Base-by-base conservation (phyloP, 306 rosid genomes). In the Fragaria ananassa region DNA sequence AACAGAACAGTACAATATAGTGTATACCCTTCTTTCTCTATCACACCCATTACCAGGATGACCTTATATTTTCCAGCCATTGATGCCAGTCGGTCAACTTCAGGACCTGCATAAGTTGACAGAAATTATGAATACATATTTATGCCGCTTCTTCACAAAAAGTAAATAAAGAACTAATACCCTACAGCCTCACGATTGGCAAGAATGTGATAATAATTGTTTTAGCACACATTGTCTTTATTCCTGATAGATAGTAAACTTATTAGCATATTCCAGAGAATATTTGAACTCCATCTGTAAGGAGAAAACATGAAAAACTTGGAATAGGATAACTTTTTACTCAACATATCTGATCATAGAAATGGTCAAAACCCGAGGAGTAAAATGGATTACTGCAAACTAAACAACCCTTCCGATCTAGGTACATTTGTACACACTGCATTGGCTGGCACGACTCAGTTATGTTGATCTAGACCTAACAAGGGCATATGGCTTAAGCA, bases 1-100 rank as follows among this genome's bases (percentile, higher is more conserved):
- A 91, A 94, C 54, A 94, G 86, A 44, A 94, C 81, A 1, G 97
- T 82, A 45, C 98, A 94, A 75, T 91, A 94, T 44, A 94, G 93
- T 4, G 98, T 94, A 83, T 94, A 94, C 72, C 98, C 96, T 71
- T 90, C 97, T 83, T 93, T 90, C 83, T 94, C 98, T 72, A 94
- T 91, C 81, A 89, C 97, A 75, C 96, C 98, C 84, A 94, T 90
- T 57, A 94, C 98, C 81, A 94, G 63, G 84, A 88, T 81, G 4
- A 91, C 94, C 81, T 87, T 89, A 61, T 89, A 91, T 86, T 90
- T 94, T 67, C 91, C 97, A 2, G 97, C 97, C 98, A 94, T 90
- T 83, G 96, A 91, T 63, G 97, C 95, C 88, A 94, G 85, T 66
- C 88, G 87, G 77, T 91, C 95, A 54, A 94, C 96, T 82, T 94